Evolutionary conservation across 2,329 filamentous ascomycete species (phyloP), one percentile per base, ranked within the genome.

Genomic region (Oidium heveae): DNA sequence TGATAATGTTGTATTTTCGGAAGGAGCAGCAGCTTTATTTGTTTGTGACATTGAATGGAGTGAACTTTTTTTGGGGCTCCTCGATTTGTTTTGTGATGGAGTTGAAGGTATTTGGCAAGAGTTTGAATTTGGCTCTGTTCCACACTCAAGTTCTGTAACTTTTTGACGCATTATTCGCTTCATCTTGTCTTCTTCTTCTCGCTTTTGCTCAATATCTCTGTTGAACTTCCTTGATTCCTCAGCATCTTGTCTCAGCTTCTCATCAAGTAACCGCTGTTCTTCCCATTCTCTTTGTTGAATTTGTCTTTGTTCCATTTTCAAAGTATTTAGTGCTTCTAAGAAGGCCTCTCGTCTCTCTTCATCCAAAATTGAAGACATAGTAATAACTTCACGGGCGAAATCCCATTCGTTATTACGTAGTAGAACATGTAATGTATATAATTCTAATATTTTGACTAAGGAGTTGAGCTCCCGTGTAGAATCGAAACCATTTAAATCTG

Each of bases 371-470:
- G 89, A 80, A 66, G 81, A 91, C 63, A 86, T 78, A 62, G 74
- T 79, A 63, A 96, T 93, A 66, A 96, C 96, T 61, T 94, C 85
- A 57, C 79, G 77, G 4, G 91, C 86, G 62, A 95, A 95, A 56
- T 94, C 86, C 91, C 91, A 98, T 68, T 96, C 87, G 55, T 86
- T 80, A 61, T 95, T 96, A 54, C 86, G 77, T 5, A 89, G 80
- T n/a, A 98, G 77, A 8, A 96, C 86, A 64, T 98, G 91, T 4
- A 98, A 74, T 0, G 87, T 93, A 67, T 95, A 98, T 9, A 98
- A 74, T 68, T 98, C 91, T 53, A 98, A 77, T 44, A 98, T 84
- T 70, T 93, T 94, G 59, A 95, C 80, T 49, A 87, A 77, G 4
- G 86, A 80, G 60, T 84, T 82, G 37, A 94, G 76, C 64, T 94